Conservation (phyloP, 768 basidiomycete genomes). For the Lactarius evosmus region DNA sequence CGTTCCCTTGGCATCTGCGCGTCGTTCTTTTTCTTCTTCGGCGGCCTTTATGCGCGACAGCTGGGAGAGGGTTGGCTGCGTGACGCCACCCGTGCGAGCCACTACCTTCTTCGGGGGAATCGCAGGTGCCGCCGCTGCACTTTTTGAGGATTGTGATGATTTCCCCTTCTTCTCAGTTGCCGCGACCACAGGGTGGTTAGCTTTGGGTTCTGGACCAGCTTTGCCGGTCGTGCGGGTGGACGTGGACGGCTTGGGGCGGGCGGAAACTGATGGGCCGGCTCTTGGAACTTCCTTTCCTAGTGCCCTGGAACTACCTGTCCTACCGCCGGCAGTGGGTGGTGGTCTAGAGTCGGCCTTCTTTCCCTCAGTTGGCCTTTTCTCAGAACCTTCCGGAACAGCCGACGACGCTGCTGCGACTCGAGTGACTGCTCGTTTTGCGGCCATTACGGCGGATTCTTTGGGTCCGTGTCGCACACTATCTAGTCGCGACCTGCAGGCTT, state of each 20-base stretch:
- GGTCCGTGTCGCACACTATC: constrained; percentile 23
- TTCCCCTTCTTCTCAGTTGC: background rate
- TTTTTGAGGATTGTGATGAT: constrained; percentile 4
- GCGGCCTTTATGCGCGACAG: constrained; percentile 27
- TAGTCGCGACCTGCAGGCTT: constrained; percentile 9
- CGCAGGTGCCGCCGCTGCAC: background rate
- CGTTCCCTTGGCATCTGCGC: constrained; percentile 11
- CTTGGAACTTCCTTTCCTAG: background rate
- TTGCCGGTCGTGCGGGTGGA: constrained; percentile 9
- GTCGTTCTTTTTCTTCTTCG: constrained; percentile 18
- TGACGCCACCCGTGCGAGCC: constrained; percentile 24
- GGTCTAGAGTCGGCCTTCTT: constrained; percentile 5
- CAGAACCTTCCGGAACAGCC: background rate
- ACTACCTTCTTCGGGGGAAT: constrained; percentile 14
- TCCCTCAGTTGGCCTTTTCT: background rate
- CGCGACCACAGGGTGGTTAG: background rate
- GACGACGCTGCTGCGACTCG: background rate
- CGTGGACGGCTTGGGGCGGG: constrained; percentile 9
- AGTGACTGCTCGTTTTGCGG: constrained; percentile 17
- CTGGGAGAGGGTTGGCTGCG: constrained; percentile 29
- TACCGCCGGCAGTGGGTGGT: background rate
- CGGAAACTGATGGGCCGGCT: background rate
- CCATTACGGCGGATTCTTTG: constrained; percentile 9
- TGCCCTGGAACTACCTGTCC: background rate
- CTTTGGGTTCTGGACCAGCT: background rate